Conservation (phyloP, 2,329 filamentous ascomycete species). For the Penicillium sp. region DNA sequence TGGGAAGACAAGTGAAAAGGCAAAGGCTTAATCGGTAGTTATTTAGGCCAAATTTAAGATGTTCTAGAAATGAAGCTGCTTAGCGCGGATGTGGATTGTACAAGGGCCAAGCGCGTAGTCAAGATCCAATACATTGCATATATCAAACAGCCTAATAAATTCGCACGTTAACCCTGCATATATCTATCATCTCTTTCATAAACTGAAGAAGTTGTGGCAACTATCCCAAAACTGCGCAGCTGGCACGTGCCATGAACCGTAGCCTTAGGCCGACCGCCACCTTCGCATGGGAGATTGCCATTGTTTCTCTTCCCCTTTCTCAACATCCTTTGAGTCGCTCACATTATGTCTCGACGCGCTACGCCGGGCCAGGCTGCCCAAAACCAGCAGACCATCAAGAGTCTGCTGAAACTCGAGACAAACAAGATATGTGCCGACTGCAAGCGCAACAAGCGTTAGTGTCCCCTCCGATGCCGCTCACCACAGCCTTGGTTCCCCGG, state of each 20-base stretch:
- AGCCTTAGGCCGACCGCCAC: slow-evolving; percentile 32
- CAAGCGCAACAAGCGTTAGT: slow-evolving; percentile 94
- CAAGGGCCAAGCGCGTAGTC: background rate
- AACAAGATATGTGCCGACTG: slow-evolving; percentile 98
- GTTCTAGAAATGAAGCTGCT: slow-evolving; percentile 2
- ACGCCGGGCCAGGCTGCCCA: slow-evolving; percentile 82
- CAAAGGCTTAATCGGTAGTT: slow-evolving; percentile 25
- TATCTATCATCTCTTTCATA: background rate
- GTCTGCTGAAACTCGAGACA: slow-evolving; percentile 82
- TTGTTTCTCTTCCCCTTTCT: slow-evolving; percentile 16
- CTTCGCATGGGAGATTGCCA: slow-evolving; percentile 22
- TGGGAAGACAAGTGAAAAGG: slow-evolving; percentile 15
- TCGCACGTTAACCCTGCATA: background rate
- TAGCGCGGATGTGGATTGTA: background rate
- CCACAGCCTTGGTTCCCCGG: slow-evolving; percentile 5
- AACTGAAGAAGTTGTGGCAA: background rate
- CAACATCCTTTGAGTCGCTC: slow-evolving; percentile 11
- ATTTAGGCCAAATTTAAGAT: slow-evolving; percentile 6
- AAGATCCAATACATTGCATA: background rate
- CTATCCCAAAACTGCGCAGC: slow-evolving; percentile 16
- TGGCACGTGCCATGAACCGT: slow-evolving; percentile 22
- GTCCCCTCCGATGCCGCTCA: slow-evolving; percentile 9
- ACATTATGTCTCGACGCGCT: slow-evolving; percentile 47
- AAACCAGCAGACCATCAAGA: slow-evolving; percentile 92
- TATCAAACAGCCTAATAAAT: background rate